Evolutionary conservation across 495 filamentous ascomycete genomes (phyloP).

Genomic region (Penicilliopsis zonata): DNA sequence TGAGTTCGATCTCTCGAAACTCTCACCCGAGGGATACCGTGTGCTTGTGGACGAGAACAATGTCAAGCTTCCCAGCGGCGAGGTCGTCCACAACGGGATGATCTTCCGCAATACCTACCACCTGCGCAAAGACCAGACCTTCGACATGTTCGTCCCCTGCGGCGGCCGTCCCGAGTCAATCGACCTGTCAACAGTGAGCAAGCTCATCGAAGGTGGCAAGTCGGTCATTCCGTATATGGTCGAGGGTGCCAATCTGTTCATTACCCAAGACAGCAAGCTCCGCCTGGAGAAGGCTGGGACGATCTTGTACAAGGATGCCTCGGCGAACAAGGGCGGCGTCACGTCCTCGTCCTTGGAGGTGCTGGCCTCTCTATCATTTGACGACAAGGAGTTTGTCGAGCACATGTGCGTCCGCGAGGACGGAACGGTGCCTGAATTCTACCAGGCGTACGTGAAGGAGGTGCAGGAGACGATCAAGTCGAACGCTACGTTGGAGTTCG

Average conservation of each 20-base stretch:
- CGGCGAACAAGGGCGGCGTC: conserved; percentile 96
- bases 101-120: conserved; percentile 97
- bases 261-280: conserved; percentile 96
- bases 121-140: conserved; percentile 60
- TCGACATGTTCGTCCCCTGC: conserved; percentile 89
- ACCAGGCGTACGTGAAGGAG: conserved; percentile 80
- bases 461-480: conserved; percentile 82
- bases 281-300: conserved; percentile 87
- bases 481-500: conserved; percentile 88
- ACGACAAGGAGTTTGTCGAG: conserved; percentile 74
- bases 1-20: conserved; percentile 72
- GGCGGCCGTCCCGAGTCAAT: conserved; percentile 96
- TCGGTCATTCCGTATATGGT: conserved; percentile 84
- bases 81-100: conserved; percentile 80
- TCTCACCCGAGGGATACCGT: conserved; percentile 79
- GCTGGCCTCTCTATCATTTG: conserved; percentile 83
- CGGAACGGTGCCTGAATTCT: conserved; percentile 78
- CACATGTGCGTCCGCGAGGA: conserved; percentile 83
- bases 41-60: conserved; percentile 89
- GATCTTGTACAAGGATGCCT: conserved; percentile 94
- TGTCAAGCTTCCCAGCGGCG: conserved; percentile 72
- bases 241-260: conserved; percentile 96
- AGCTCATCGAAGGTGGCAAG: conserved; percentile 77
- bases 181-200: conserved; percentile 72
- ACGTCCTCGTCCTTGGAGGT: conserved; percentile 98